Evolutionary conservation across 2,329 filamentous ascomycete species (phyloP), one percentile per base, ranked within the genome.

Genomic region (Neurospora crassa): DNA sequence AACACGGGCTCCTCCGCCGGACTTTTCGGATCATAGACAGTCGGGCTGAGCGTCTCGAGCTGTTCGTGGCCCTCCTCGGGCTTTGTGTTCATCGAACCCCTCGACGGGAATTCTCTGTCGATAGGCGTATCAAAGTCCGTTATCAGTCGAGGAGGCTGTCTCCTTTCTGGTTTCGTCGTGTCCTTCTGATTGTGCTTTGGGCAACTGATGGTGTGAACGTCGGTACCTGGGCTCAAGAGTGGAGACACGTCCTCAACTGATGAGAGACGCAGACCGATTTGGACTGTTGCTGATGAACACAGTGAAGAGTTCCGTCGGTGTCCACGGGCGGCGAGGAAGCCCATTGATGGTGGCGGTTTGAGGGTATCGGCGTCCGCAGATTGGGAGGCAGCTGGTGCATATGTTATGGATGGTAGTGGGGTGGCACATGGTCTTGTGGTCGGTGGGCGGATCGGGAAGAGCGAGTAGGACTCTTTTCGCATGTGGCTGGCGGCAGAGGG

Each of bases 191-290:
- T 24, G 29, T 34, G 53, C 11, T 78, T 76, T 3, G 80, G 79
- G 69, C 77, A 82, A 59, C 78, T 79, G 42, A 84, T 76, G 68
- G 78, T 78, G 71, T 84, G 79, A 4, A 83, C 79, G 69, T 81
- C 80, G 72, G 80, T 71, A 70, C 80, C 73, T 72, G 37, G 72
- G 7, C 72, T 69, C n/a, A 68, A 70, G 20, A 80, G 76, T 18
- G 80, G 81, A 0, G 81, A 79, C 73, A 87, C 83, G 73, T 88
- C 85, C 16, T 84, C 81, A 41, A 86, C 84, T 70, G 85, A 88
- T 37, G 90, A 92, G 70, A 92, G 83, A 12, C 90, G 86, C 18
- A 92, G 82, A 1, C 90, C 90, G 69, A 92, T 92, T 77, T 92
- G 90, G 12, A 92, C 90, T 0, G 90, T 92, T 34, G 89, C 89